These are phyloP conservation scores for Hansenula sp. DNA, from an alignment of 1,139 yeast species.

Conservation along the genomic window DNA sequence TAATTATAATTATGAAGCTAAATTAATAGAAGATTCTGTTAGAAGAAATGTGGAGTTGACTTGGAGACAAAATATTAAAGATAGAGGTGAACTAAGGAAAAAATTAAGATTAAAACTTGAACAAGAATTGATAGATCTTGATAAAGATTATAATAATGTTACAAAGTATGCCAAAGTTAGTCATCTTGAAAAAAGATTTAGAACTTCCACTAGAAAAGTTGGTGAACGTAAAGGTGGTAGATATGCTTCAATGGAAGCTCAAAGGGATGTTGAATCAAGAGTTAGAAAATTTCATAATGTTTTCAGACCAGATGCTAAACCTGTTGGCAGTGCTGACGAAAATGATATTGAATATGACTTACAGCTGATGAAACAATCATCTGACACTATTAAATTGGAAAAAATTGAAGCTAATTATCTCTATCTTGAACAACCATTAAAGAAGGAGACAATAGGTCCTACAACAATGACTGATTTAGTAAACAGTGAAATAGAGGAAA, in stretches of 20 bases:
- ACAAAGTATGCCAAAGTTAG: slow-evolving; percentile 7
- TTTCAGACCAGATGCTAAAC: not conserved
- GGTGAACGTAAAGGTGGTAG: slow-evolving; percentile 11
- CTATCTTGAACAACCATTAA: slow-evolving; percentile 14
- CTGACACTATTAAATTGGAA: slow-evolving; percentile 8
- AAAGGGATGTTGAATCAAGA: not conserved
- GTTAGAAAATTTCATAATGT: not conserved
- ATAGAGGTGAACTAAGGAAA: slow-evolving; percentile 20
- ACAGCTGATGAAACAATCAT: slow-evolving; percentile 6
- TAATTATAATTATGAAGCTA: slow-evolving; percentile 17
- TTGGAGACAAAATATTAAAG: slow-evolving; percentile 23
- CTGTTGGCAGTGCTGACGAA: slow-evolving; percentile 5
- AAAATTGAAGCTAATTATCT: slow-evolving; percentile 16
- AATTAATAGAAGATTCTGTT: slow-evolving; percentile 16
- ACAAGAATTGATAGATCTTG: slow-evolving; percentile 16
- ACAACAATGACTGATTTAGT: slow-evolving; percentile 24
- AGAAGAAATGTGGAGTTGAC: slow-evolving; percentile 11
- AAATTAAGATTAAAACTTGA: slow-evolving; percentile 12
- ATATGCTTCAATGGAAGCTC: not conserved
- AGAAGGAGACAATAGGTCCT: slow-evolving; percentile 8
- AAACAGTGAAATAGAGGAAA: slow-evolving; percentile 17
- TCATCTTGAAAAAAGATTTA: slow-evolving; percentile 9
- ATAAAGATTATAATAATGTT: slow-evolving; percentile 21
- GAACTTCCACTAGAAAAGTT: slow-evolving; percentile 12
- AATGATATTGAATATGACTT: slow-evolving; percentile 19